A percentile compares a stretch with the other conserved stretches of the same genome.
These are phyloP conservation scores for Carallia pectinifolia DNA, from an alignment of 345 rosid species.

Conservation along the genomic window DNA sequence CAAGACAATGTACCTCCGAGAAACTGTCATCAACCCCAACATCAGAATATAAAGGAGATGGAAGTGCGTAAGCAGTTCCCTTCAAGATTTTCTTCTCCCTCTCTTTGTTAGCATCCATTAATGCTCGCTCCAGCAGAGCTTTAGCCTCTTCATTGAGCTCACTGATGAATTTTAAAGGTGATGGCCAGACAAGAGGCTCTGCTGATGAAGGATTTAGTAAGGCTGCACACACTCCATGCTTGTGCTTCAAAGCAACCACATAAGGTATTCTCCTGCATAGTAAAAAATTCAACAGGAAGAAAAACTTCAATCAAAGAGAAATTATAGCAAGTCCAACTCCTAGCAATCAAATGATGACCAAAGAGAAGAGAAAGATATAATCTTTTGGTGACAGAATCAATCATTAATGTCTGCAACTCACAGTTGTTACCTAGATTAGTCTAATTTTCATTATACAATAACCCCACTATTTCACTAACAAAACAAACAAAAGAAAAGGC, in stretches of 20 bases:
- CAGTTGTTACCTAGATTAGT: too few relatives aligned
- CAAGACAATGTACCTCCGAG: conserved; percentile 61
- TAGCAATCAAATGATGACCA: too few relatives aligned
- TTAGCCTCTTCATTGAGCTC: conserved; percentile 88
- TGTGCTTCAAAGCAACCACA: conserved; percentile 70
- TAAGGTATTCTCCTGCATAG: conserved; percentile 83
- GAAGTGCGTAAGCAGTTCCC: conserved; percentile 51
- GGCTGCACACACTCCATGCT: conserved; percentile 82
- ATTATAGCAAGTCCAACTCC: not conserved
- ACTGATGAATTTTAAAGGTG: conserved; percentile 92
- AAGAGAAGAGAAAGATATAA: too few relatives aligned
- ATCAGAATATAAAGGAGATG: conserved; percentile 71
- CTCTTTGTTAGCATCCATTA: conserved; percentile 85
- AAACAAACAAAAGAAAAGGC: too few relatives aligned
- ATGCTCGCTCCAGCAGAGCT: conserved; percentile 68
- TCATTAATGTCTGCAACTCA: too few relatives aligned
- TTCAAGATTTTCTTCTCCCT: conserved; percentile 83
- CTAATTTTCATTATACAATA: too few relatives aligned
- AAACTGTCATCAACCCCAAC: conserved; percentile 60
- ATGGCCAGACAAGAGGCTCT: conserved; percentile 98
- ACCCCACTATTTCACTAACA: too few relatives aligned
- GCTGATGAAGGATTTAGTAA: conserved; percentile 87
- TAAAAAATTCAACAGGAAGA: not conserved
- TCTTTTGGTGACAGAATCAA: too few relatives aligned
- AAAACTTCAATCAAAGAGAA: not conserved